Conservation (phyloP, 169 alveolate species). For the Plasmodium vinckei region DNA sequence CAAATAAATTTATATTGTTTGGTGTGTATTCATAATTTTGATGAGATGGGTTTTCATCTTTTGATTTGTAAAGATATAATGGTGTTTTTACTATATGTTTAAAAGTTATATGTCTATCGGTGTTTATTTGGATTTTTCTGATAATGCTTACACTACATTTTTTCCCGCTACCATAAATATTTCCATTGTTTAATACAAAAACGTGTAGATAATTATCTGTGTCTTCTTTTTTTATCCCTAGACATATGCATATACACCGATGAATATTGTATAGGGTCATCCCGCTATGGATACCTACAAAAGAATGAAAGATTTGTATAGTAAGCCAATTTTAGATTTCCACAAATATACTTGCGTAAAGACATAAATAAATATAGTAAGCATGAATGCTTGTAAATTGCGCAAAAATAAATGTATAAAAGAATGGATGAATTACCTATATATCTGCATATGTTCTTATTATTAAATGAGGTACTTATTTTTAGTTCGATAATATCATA, state of each 20-base stretch:
- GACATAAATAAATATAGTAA: no score
- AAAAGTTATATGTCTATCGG: slow-evolving; percentile 66
- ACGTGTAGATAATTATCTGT: slow-evolving; percentile 69
- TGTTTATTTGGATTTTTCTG: slow-evolving; percentile 72
- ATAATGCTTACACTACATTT: slow-evolving; percentile 75
- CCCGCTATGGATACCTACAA: slow-evolving; percentile 72
- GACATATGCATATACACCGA: slow-evolving; percentile 65
- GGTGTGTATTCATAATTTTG: background rate
- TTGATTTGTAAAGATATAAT: slow-evolving; percentile 49
- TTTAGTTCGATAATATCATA: slow-evolving; percentile 72
- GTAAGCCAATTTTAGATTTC: no score
- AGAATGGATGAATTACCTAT: slow-evolving; percentile 33
- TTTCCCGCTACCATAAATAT: slow-evolving; percentile 72
- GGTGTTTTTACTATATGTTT: slow-evolving; percentile 70
- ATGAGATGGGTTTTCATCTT: slow-evolving; percentile 40
- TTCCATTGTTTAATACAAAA: slow-evolving; percentile 65
- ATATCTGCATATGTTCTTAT: slow-evolving; percentile 64
- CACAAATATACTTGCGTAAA: no score
- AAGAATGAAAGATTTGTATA: no score
- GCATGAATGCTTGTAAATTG: no score
- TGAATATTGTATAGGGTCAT: slow-evolving; percentile 71
- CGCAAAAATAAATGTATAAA: slow-evolving; percentile 7
- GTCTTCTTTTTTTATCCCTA: slow-evolving; percentile 71
- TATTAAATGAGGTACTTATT: slow-evolving; percentile 73
- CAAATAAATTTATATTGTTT: background rate